Percentiles rank a stretch among this genome's conserved stretches.
Conservation (phyloP, 1,284 basidiomycete genomes). For the Lentinula novae-zelandiae region DNA sequence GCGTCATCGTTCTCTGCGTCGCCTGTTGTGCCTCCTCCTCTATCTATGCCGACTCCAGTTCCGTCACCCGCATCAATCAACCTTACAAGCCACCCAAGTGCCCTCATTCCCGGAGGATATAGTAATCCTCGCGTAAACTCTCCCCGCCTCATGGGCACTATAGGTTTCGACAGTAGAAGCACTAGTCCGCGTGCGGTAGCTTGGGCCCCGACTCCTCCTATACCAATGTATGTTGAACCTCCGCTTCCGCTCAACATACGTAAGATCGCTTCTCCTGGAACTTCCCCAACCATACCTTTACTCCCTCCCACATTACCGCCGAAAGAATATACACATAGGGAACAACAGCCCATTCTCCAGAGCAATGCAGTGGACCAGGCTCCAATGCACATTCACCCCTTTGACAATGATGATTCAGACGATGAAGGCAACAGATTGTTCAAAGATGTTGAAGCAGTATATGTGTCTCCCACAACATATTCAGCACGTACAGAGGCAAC, state of each 20-base stretch:
- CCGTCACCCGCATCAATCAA: background rate
- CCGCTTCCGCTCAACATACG: conserved; percentile 1
- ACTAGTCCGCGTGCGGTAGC: background rate
- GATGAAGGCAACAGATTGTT: conserved; percentile 5
- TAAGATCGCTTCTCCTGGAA: background rate
- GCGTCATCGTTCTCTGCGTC: background rate
- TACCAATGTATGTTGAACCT: background rate
- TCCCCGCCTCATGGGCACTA: background rate
- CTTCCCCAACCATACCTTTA: background rate
- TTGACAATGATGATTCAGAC: conserved; percentile 7
- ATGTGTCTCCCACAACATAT: background rate
- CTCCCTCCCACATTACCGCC: background rate
- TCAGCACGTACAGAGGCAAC: background rate
- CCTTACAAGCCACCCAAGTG: background rate
- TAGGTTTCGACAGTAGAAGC: background rate
- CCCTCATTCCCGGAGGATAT: background rate
- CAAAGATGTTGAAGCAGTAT: conserved; percentile 3
- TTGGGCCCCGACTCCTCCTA: background rate
- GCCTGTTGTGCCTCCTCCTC: background rate
- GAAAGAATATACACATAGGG: background rate
- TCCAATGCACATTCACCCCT: conserved; percentile 7
- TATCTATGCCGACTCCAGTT: background rate
- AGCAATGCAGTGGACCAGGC: background rate
- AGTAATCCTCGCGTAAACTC: background rate
- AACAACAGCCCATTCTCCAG: background rate